These are phyloP conservation scores for Dictyostelium capitatum DNA, from an alignment of 78 protist genomes.

Conservation along the genomic window DNA sequence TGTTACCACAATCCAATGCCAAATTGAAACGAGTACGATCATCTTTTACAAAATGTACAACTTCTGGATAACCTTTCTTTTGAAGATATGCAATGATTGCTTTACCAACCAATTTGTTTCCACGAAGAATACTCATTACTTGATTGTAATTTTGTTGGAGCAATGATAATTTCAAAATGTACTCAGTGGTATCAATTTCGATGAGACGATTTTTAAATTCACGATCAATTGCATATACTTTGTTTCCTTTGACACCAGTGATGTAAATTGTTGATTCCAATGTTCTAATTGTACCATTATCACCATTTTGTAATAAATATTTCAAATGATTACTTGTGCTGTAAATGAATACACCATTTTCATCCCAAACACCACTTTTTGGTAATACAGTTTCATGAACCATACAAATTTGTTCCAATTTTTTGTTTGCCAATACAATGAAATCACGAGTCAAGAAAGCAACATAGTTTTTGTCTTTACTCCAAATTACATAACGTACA, in stretches of 20 bases:
- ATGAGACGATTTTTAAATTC: slow-evolving; percentile 88
- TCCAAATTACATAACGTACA: slow-evolving; percentile 96
- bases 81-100: slow-evolving; percentile 97
- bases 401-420: slow-evolving; percentile 91
- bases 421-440: slow-evolving; percentile 82
- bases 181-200: slow-evolving; percentile 94
- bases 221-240: slow-evolving; percentile 93
- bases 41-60: slow-evolving; percentile 97
- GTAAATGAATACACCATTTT: slow-evolving; percentile 93
- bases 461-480: slow-evolving; percentile 88
- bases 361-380: slow-evolving; percentile 98
- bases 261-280: slow-evolving; percentile 95
- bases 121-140: slow-evolving; percentile 90
- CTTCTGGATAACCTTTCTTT: slow-evolving; percentile 89
- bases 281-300: slow-evolving; percentile 95
- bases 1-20: slow-evolving; percentile 98
- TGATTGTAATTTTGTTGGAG: slow-evolving; percentile 83
- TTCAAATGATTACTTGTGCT: slow-evolving; percentile 98
- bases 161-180: slow-evolving; percentile 94
- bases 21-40: slow-evolving; percentile 94
- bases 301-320: slow-evolving; percentile 94
- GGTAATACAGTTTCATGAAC: slow-evolving; percentile 93
- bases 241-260: slow-evolving; percentile 76
- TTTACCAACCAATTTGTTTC: slow-evolving; percentile 88
- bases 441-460: slow-evolving; percentile 93